These are phyloP conservation scores for Fusarium nurragi DNA, from an alignment of 2,329 filamentous ascomycete genomes.

Conservation along the genomic window DNA sequence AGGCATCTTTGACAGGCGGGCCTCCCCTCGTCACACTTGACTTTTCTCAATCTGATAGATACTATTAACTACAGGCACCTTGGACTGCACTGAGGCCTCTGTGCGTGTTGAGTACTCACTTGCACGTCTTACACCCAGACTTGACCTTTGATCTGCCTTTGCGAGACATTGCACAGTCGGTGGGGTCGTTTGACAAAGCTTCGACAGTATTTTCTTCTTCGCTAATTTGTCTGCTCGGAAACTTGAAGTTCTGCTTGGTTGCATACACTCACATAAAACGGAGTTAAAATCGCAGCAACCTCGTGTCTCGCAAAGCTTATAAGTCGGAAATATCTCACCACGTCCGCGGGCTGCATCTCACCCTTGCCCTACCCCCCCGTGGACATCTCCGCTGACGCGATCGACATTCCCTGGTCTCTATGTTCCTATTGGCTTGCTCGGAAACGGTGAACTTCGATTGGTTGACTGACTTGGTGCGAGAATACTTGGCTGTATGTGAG, in stretches of 20 bases:
- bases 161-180: conserved; percentile 17
- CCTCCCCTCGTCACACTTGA: conserved; percentile 33
- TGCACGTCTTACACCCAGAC: conserved; percentile 36
- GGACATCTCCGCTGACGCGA: conserved; percentile 14
- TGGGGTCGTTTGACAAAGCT: too few species aligned
- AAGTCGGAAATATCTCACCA: conserved; percentile 10
- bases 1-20: conserved; percentile 31
- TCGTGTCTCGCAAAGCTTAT: conserved; percentile 10
- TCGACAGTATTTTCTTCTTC: too few species aligned
- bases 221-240: conserved; percentile 37
- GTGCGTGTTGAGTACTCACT: conserved; percentile 17
- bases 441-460: conserved; percentile 35
- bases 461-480: neutral
- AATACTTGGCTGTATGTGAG: neutral
- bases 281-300: neutral
- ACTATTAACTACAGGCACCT: neutral
- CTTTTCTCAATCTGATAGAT: conserved; percentile 26
- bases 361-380: conserved; percentile 10
- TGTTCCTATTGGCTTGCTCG: conserved; percentile 33
- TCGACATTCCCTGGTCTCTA: neutral
- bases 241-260: conserved; percentile 30
- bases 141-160: conserved; percentile 33
- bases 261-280: neutral
- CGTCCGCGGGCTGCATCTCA: neutral
- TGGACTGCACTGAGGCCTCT: neutral